phyloP scores from a whole-genome alignment of 2,329 filamentous ascomycete species.

The Colletotrichum shisoi region DNA sequence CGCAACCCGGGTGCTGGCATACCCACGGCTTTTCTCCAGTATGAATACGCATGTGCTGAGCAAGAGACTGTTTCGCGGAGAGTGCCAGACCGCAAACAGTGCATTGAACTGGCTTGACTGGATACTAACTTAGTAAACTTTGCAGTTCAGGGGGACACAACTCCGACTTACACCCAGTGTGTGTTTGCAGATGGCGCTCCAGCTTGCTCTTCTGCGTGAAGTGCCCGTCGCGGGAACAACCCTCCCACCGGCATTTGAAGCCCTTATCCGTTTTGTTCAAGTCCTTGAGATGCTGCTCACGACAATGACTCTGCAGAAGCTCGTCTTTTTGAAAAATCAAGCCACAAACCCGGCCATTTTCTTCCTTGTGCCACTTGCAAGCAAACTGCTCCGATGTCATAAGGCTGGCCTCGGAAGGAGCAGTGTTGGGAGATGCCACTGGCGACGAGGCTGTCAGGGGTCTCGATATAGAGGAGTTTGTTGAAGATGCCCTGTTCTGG shows the following conservation, averaged over 20 bases:
- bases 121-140: constrained; percentile 42
- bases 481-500: background rate
- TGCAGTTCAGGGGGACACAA: constrained; percentile 5
- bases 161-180: constrained; percentile 66
- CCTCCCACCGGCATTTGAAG: constrained; percentile 65
- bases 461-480: background rate
- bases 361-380: constrained; percentile 47
- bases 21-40: constrained; percentile 70
- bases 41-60: constrained; percentile 72
- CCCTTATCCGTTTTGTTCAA: constrained; percentile 51
- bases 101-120: constrained; percentile 68
- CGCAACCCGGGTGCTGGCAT: constrained; percentile 61
- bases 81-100: constrained; percentile 64
- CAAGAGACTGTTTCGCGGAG: constrained; percentile 72
- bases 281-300: constrained; percentile 57
- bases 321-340: constrained; percentile 54
- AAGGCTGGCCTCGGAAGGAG: background rate
- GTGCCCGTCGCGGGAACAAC: constrained; percentile 61
- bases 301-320: constrained; percentile 64
- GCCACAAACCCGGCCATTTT: constrained; percentile 45
- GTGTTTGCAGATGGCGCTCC: constrained; percentile 70
- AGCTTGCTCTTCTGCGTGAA: constrained; percentile 70
- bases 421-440: constrained; percentile 2
- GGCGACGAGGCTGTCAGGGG: constrained; percentile 12
- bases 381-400: constrained; percentile 40